Percentiles rank a stretch among this genome's conserved stretches.
These are phyloP conservation scores for Eimeria necatrix DNA, from an alignment of 169 alveolate species.

Conservation along the genomic window DNA sequence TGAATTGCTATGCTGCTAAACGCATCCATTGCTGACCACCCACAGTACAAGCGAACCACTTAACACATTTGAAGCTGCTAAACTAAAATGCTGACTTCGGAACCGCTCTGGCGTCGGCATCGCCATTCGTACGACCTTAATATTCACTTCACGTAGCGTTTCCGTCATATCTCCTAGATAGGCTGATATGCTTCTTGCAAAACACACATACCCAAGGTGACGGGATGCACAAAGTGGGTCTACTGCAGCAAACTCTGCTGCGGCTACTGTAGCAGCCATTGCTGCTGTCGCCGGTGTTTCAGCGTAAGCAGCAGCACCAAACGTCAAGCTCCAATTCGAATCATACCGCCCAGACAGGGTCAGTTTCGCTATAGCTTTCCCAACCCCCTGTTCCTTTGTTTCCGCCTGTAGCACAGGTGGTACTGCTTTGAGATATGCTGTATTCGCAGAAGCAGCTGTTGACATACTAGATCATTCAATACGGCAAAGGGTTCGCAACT, in stretches of 20 bases:
- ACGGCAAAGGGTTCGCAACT: slow-evolving; percentile 17
- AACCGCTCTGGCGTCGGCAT: background rate
- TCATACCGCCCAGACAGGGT: background rate
- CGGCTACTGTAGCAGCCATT: slow-evolving; percentile 24
- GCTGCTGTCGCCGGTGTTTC: slow-evolving; percentile 50
- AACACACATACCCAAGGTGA: background rate
- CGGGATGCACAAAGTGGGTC: background rate
- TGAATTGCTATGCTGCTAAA: too few relatives aligned
- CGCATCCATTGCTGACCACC: too few relatives aligned
- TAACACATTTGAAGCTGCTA: too few relatives aligned
- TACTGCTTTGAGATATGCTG: slow-evolving; percentile 1
- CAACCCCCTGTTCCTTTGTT: background rate
- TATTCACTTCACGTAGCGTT: background rate
- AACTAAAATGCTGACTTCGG: too few relatives aligned
- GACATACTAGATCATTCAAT: background rate
- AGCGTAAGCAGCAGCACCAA: slow-evolving; percentile 44
- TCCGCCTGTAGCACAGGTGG: background rate
- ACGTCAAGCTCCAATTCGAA: background rate
- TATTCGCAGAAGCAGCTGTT: slow-evolving; percentile 8
- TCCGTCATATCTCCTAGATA: background rate
- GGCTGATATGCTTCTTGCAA: background rate
- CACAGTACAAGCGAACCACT: too few relatives aligned
- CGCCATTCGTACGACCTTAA: background rate
- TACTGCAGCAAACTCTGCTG: slow-evolving; percentile 5
- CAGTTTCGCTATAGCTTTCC: background rate